Evolutionary conservation across 352 stramenopile genomes (phyloP).

Genomic region (Pythium myriotylum): DNA sequence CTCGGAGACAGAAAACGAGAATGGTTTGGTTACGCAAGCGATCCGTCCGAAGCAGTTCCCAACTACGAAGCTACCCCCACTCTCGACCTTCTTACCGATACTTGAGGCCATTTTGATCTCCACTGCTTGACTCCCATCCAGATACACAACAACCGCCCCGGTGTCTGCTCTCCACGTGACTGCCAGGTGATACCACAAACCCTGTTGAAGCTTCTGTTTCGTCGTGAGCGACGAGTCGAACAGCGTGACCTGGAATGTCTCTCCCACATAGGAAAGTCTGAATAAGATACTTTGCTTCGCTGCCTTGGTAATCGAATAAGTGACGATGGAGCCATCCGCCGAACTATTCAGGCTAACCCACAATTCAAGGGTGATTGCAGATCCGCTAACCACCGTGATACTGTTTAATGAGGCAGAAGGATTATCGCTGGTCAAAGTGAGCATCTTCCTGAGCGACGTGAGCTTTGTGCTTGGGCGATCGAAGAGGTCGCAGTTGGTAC

Average conservation of each 20-base stretch:
- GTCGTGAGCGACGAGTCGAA: constrained; percentile 29
- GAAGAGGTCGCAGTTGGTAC: constrained; percentile 21
- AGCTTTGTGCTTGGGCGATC: constrained; percentile 8
- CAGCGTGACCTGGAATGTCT: constrained; percentile 27
- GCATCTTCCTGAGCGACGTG: not conserved
- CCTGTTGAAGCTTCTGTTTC: constrained; percentile 8
- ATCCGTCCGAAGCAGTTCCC: constrained; percentile 43
- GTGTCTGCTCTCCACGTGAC: constrained; percentile 19
- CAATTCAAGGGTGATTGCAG: constrained; percentile 28
- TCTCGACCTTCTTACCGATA: constrained; percentile 18
- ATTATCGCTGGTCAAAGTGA: constrained; percentile 6
- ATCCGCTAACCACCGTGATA: constrained; percentile 20
- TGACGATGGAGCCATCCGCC: constrained; percentile 33
- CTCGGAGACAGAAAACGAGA: constrained; percentile 54
- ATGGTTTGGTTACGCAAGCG: constrained; percentile 36
- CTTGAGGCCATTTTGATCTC: constrained; percentile 10
- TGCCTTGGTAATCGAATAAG: constrained; percentile 22
- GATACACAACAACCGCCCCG: constrained; percentile 13
- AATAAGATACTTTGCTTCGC: constrained; percentile 16
- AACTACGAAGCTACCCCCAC: constrained; percentile 32
- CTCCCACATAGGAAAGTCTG: constrained; percentile 19
- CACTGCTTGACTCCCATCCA: constrained; percentile 21
- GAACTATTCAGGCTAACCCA: constrained; percentile 26
- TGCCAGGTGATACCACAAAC: constrained; percentile 31
- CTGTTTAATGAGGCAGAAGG: constrained; percentile 24